phyloP scores from a whole-genome alignment of 1,284 basidiomycete genomes.

The Cutaneotrichosporon mucoides region DNA sequence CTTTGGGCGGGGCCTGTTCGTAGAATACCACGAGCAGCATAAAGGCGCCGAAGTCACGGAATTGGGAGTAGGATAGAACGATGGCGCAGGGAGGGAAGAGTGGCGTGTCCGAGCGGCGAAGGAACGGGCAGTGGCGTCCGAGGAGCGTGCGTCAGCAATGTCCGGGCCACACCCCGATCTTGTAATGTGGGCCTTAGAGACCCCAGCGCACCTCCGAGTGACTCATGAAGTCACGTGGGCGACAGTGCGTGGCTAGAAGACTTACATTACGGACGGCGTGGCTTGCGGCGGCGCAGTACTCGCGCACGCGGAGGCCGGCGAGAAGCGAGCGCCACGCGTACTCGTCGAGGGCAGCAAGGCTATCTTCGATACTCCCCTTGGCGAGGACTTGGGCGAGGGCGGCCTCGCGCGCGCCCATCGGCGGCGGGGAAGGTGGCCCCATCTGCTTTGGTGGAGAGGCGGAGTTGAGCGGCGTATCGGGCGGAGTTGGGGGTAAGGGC shows the following conservation, averaged over 20 bases:
- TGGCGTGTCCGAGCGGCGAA: no score
- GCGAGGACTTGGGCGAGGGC: constrained; percentile 8
- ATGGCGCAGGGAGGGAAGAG: neutral
- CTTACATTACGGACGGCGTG: constrained; percentile 12
- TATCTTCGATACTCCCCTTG: neutral
- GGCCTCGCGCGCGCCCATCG: constrained; percentile 9
- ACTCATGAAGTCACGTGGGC: no score
- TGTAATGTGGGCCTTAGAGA: no score
- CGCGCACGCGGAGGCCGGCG: constrained; percentile 18
- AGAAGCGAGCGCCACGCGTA: constrained; percentile 21
- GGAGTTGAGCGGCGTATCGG: neutral
- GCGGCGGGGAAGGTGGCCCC: neutral
- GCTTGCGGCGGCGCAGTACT: constrained; percentile 15
- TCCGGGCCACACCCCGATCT: no score
- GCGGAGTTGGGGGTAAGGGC: neutral
- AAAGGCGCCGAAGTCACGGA: no score
- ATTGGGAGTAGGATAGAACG: no score
- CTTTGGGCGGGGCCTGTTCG: constrained; percentile 4
- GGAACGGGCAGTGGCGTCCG: no score
- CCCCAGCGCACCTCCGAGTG: no score
- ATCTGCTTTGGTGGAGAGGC: neutral
- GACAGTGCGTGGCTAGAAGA: neutral
- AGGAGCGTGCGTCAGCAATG: neutral
- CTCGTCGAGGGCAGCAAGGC: constrained; percentile 14
- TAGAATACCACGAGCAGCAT: no score